Conservation (phyloP, 2,329 filamentous ascomycete species). For the Calonectria multiphialidica region DNA sequence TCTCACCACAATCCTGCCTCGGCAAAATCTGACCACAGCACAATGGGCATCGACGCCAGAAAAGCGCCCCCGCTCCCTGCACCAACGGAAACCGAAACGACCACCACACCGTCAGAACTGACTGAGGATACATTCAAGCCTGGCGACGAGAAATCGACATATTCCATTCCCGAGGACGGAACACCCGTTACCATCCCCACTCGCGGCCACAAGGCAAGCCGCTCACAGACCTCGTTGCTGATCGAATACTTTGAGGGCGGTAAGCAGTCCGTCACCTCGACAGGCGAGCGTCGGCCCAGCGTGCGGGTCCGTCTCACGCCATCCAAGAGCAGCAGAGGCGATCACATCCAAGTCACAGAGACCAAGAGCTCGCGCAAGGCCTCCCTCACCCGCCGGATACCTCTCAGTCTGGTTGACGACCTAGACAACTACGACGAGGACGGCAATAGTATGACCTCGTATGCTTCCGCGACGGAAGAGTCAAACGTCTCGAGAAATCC, state of each 20-base stretch:
- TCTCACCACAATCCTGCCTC: conserved; percentile 22
- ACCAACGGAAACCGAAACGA: conserved; percentile 80
- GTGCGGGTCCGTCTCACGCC: conserved; percentile 85
- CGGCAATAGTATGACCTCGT: conserved; percentile 77
- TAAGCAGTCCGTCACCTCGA: conserved; percentile 66
- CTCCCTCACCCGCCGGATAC: conserved; percentile 66
- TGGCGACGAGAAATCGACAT: conserved; percentile 78
- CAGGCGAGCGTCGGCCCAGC: conserved; percentile 80
- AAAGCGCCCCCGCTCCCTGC: conserved; percentile 78
- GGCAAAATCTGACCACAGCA: conserved; percentile 46
- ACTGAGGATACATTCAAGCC: conserved; percentile 74
- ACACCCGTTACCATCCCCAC: conserved; percentile 94
- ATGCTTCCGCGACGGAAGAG: conserved; percentile 83
- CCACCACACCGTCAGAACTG: conserved; percentile 71
- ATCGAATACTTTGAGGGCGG: conserved; percentile 96
- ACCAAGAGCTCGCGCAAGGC: conserved; percentile 79
- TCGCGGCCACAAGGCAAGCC: conserved; percentile 67
- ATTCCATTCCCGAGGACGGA: conserved; percentile 87
- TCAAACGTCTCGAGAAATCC: conserved; percentile 82
- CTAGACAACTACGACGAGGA: conserved; percentile 67
- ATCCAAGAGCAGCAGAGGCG: conserved; percentile 69
- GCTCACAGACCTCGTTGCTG: conserved; percentile 89
- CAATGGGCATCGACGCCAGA: conserved; percentile 68
- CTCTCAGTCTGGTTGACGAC: conserved; percentile 58
- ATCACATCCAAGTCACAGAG: conserved; percentile 89